Percentiles rank a stretch among this genome's conserved stretches.
Conservation (phyloP, 2,329 filamentous ascomycete genomes). For the Zymoseptoria ardabiliae region DNA sequence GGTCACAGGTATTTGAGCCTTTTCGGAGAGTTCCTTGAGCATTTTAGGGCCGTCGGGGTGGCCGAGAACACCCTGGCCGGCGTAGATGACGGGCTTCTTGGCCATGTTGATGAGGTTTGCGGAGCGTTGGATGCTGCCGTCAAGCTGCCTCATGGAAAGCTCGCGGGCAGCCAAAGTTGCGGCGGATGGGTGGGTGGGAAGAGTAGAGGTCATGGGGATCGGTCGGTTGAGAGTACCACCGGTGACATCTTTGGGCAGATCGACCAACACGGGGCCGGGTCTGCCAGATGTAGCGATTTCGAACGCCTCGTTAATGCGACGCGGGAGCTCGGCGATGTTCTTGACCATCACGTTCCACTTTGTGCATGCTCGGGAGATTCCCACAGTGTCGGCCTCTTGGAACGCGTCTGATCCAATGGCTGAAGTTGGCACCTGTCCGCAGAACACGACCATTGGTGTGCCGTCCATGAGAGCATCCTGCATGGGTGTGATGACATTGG, state of each 20-base stretch:
- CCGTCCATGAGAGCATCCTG: constrained; percentile 94
- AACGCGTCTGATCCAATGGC: constrained; percentile 94
- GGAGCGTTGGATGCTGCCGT: constrained; percentile 66
- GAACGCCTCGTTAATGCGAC: constrained; percentile 94
- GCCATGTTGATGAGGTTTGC: constrained; percentile 77
- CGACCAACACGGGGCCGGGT: constrained; percentile 89
- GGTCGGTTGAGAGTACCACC: constrained; percentile 73
- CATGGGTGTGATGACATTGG: constrained; percentile 93
- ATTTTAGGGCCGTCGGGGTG: constrained; percentile 70
- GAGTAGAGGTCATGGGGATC: constrained; percentile 67
- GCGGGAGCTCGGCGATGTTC: constrained; percentile 84
- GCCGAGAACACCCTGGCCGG: constrained; percentile 80
- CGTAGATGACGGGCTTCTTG: constrained; percentile 93
- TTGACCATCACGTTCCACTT: constrained; percentile 99
- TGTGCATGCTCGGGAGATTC: constrained; percentile 89
- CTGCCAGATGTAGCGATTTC: constrained; percentile 93
- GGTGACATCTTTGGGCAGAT: constrained; percentile 94
- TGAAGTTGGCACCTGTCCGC: constrained; percentile 80
- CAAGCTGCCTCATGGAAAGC: constrained; percentile 62
- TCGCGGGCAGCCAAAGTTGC: constrained; percentile 76
- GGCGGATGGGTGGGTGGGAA: constrained; percentile 76
- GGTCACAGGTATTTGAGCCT: constrained; percentile 85
- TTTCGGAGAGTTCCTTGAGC: constrained; percentile 80
- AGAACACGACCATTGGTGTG: constrained; percentile 92
- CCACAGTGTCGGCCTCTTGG: constrained; percentile 91